Base-by-base conservation (phyloP, 257 asterid genomes). In the Penstemon davidsonii region DNA sequence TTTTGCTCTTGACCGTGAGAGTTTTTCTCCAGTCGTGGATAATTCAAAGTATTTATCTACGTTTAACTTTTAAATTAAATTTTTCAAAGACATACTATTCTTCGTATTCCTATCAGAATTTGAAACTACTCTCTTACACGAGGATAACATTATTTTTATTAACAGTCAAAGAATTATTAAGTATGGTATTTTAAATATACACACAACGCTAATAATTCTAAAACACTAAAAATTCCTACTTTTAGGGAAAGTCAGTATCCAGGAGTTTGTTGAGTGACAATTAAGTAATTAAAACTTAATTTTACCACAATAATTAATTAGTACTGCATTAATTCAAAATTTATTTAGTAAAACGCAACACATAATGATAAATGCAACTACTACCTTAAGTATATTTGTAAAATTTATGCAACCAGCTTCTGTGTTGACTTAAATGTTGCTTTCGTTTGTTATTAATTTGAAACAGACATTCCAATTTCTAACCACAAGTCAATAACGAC, bases 371-470 rank as follows among this genome's bases (percentile, higher is more conserved):
- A 25, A 25, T 25, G 33, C 33, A 25, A 25, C 36, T 42, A 59
- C 37, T 25, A 59, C 36, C 52, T 7, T 42, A 60, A 60, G 51
- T 41, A 61, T 2, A 53, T 55, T 42, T 47, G 18, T 25, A 6
- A 56, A 67, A 55, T 55, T 55, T 25, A 55, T 36, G 18, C 56
- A 67, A 8, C 56, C 42, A 19, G 7, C 2, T 67, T 55, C 40
- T 43, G 40, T 55, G 37, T 5, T 4, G 43, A 15, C 36, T 55
- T 45, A 19, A 2, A 11, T 18, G 63, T 43, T 42, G 44, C 50
- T 42, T 43, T 45, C 41, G 5, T 15, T 5, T 6, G 6, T 60
- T 59, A 4, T 11, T 1, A 12, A 36, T 59, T 37, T 40, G 64
- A 65, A 10, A 33, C 10, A 8, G 70, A 65, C 60, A 40, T 51